Base-by-base conservation (phyloP, 2,329 filamentous ascomycete species). In the Phoma sp. region DNA sequence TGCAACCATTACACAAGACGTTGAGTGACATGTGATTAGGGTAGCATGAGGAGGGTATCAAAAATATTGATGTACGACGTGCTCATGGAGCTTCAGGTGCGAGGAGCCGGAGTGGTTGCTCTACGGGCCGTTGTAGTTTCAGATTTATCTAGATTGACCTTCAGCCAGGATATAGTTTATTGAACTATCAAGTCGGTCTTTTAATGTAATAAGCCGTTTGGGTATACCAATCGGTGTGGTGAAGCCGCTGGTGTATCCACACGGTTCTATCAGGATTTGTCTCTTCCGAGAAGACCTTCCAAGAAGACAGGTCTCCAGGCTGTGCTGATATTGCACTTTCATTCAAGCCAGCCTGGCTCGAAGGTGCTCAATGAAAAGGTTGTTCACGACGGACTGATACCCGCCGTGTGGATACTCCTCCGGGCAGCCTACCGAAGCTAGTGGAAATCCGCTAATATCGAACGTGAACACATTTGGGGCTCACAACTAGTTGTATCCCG, bases 361-460 rank as follows among this genome's bases (percentile, higher is more conserved):
- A 34, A 20, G n/a, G n/a, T 10, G 10, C 14, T 17, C 11, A 36
- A 20, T 25, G 14, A n/a, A 28, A 11, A 11, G 12, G n/a, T 21
- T 14, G 5, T 21, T 25, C 28, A 34, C 29, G 34, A 37, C 28
- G 32, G 38, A 43, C 26, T 28, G 20, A 7, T 33, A 54, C 20
- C 43, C 39, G 43, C 20, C 48, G 21, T 26, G n/a, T 4, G 20
- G 32, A 32, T 9, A 39, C 32, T 21, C 33, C 29, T 33, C 38
- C 51, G 51, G 43, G n/a, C 40, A 14, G 51, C 38, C 33, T 43
- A 54, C 43, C 43, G 39, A 34, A 15, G 26, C 26, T 12, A 26
- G 36, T 28, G 33, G 26, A 32, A 15, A 30, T 34, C 29, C 29
- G 34, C 26, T 20, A 33, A 33, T 21, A 25, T 15, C 14, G 29